These are phyloP conservation scores for Strigomonas culicis DNA, from an alignment of 208 protist genomes.

Conservation along the genomic window DNA sequence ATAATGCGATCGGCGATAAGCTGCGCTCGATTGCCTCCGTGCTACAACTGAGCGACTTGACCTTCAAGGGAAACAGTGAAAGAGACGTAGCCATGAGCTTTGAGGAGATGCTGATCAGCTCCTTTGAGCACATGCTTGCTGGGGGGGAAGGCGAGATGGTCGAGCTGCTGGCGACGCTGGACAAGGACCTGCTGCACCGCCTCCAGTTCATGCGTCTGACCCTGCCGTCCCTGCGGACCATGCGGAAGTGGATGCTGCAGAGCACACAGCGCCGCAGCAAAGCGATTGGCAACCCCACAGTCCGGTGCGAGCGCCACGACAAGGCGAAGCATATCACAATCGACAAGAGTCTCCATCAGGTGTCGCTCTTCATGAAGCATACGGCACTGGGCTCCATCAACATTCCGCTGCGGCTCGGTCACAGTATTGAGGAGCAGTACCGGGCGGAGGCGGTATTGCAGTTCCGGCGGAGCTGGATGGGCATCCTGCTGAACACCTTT, in stretches of 20 bases:
- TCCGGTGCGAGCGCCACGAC: background rate
- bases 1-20: background rate
- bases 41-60: conserved; percentile 5
- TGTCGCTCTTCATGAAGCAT: background rate
- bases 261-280: background rate
- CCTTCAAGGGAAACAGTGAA: background rate
- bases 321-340: background rate
- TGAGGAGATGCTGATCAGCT: conserved; percentile 10
- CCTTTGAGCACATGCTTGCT: conserved; percentile 1
- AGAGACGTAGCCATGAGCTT: background rate
- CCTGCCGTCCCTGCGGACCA: background rate
- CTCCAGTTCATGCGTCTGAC: background rate
- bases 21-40: conserved; percentile 9
- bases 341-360: background rate
- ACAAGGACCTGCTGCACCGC: background rate
- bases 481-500: conserved; percentile 15
- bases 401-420: conserved; percentile 1
- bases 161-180: background rate
- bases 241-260: conserved; percentile 1
- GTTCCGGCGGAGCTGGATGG: conserved; percentile 17
- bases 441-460: conserved; percentile 17
- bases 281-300: background rate
- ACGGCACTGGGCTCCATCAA: background rate
- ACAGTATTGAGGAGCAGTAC: conserved; percentile 9
- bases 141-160: background rate